phyloP scores from a whole-genome alignment of 2,329 filamentous ascomycete genomes.

The Stagonosporopsis vannaccii region DNA sequence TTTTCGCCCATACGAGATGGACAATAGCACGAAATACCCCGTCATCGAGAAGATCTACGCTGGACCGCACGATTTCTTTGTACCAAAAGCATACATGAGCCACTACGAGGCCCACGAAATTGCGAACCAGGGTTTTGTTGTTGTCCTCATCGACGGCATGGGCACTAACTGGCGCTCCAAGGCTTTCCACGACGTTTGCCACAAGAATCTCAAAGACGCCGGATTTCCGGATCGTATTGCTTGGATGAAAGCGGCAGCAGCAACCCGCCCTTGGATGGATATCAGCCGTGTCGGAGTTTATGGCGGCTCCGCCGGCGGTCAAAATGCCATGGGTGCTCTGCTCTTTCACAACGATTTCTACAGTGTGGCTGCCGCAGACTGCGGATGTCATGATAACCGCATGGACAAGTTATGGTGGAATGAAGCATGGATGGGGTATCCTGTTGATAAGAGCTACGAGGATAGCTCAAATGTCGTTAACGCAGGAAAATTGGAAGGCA shows the following conservation, averaged over 20 bases:
- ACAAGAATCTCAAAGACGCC: slow-evolving; percentile 40
- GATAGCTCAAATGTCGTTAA: slow-evolving; percentile 37
- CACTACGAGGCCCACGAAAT: slow-evolving; percentile 21
- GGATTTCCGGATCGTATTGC: slow-evolving; percentile 39
- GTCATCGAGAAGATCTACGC: slow-evolving; percentile 39
- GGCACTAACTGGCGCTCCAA: slow-evolving; percentile 41
- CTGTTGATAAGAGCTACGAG: slow-evolving; percentile 33
- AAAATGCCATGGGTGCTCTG: slow-evolving; percentile 37
- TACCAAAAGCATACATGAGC: slow-evolving; percentile 29
- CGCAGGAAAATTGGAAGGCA: slow-evolving; percentile 27
- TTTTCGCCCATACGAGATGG: slow-evolving; percentile 32
- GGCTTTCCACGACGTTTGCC: slow-evolving; percentile 37
- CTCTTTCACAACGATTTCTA: slow-evolving; percentile 41
- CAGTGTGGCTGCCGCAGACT: slow-evolving; percentile 35
- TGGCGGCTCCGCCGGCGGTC: slow-evolving; percentile 35
- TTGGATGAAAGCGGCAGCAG: slow-evolving; percentile 37
- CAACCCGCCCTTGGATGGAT: slow-evolving; percentile 36
- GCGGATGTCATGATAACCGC: slow-evolving; percentile 40
- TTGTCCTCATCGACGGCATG: slow-evolving; percentile 41
- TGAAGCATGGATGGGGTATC: slow-evolving; percentile 40
- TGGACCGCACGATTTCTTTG: slow-evolving; percentile 34
- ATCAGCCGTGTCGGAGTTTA: slow-evolving; percentile 29
- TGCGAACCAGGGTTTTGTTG: slow-evolving; percentile 36
- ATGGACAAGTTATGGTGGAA: slow-evolving; percentile 44
- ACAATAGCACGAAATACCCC: slow-evolving; percentile 35